phyloP scores from a whole-genome alignment of 202 grass and related monocot species.

The Schoenoplectus triqueter region DNA sequence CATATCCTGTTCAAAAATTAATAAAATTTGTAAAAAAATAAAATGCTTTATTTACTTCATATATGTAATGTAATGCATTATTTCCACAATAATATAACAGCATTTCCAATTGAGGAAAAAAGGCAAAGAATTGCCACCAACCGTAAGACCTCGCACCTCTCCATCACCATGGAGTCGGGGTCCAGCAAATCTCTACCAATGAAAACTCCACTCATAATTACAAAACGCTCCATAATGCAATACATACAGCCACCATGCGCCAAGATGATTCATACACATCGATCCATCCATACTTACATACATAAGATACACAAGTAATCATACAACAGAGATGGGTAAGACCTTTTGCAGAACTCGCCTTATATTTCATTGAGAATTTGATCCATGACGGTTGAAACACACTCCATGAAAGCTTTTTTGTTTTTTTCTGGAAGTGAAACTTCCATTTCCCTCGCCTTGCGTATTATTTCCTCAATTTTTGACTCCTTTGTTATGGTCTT shows the following conservation, averaged over 20 bases:
- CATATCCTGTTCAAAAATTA: no score
- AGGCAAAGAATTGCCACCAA: constrained; percentile 22
- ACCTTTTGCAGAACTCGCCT: not conserved
- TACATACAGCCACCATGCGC: constrained; percentile 15
- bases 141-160: constrained; percentile 35
- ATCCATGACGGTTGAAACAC: constrained; percentile 63
- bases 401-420: constrained; percentile 59
- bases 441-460: constrained; percentile 52
- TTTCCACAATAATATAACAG: constrained; percentile 8
- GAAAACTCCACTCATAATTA: constrained; percentile 21
- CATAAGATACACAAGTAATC: constrained; percentile 18
- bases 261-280: constrained; percentile 8
- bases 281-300: not conserved
- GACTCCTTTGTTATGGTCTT: constrained; percentile 67
- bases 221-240: constrained; percentile 20
- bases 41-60: not conserved
- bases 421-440: constrained; percentile 50
- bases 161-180: constrained; percentile 31
- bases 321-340: not conserved
- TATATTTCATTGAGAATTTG: constrained; percentile 47
- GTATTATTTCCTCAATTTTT: constrained; percentile 71
- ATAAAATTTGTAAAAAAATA: not conserved
- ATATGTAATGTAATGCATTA: constrained; percentile 20
- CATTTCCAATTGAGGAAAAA: not conserved
- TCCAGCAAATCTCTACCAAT: constrained; percentile 30